Conservation (phyloP, 2,329 filamentous ascomycete genomes). For the Aspergillus quadricinctus region DNA sequence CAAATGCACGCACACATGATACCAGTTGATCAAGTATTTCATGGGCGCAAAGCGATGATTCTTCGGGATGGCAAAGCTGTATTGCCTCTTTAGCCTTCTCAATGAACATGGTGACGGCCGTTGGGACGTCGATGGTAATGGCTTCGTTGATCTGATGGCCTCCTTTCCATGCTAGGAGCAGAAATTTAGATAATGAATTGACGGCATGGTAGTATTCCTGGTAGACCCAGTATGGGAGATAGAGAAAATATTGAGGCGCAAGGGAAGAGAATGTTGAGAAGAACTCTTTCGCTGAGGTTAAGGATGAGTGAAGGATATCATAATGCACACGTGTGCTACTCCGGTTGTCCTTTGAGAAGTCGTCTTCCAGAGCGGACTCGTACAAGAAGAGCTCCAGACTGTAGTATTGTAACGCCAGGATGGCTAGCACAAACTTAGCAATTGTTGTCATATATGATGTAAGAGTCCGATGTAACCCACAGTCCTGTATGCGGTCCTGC, state of each 20-base stretch:
- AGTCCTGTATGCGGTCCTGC: conserved; percentile 4
- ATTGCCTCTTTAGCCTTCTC: conserved; percentile 17
- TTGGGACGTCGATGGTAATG: conserved; percentile 17
- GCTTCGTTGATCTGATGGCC: conserved; percentile 24
- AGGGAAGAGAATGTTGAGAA: conserved; percentile 49
- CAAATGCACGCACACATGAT: neutral
- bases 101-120: conserved; percentile 11
- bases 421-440: conserved; percentile 13
- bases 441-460: no score
- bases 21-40: neutral
- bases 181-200: conserved; percentile 22
- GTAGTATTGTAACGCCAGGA: conserved; percentile 22
- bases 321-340: conserved; percentile 30
- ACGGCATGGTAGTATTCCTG: conserved; percentile 45
- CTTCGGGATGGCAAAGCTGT: neutral
- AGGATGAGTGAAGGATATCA: conserved; percentile 46
- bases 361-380: conserved; percentile 20
- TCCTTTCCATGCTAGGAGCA: conserved; percentile 17
- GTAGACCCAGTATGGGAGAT: conserved; percentile 45
- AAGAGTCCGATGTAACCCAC: neutral
- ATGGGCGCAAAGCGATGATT: neutral
- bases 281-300: conserved; percentile 46
- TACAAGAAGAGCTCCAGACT: conserved; percentile 25
- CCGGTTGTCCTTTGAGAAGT: conserved; percentile 39
- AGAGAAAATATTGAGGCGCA: conserved; percentile 41